phyloP scores from a whole-genome alignment of 306 rosid species.

The Luffa aegyptiaca region DNA sequence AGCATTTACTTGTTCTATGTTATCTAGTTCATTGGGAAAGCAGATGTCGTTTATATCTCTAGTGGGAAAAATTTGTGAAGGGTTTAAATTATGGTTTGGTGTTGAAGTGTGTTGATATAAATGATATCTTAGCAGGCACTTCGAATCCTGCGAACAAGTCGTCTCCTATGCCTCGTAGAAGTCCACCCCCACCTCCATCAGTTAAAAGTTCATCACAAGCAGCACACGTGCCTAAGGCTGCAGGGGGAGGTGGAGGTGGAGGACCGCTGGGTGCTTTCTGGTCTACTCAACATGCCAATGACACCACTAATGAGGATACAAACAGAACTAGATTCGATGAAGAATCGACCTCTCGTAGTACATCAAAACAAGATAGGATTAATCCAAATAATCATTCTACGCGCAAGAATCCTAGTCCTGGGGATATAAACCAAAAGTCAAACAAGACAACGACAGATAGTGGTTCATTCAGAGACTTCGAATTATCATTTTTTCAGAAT shows the following conservation, averaged over 20 bases:
- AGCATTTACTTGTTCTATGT: neutral
- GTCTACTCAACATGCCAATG: conserved; percentile 74
- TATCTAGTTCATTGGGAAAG: neutral
- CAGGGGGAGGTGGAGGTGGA: conserved; percentile 29
- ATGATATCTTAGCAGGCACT: conserved; percentile 40
- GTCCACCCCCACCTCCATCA: conserved; percentile 72
- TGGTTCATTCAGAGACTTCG: conserved; percentile 50
- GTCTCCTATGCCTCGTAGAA: conserved; percentile 57
- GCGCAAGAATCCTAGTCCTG: conserved; percentile 36
- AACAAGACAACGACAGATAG: conserved; percentile 33
- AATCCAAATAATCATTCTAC: conserved; percentile 31
- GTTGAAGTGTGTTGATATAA: neutral
- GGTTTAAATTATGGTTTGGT: conserved; percentile 2
- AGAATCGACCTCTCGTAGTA: conserved; percentile 39
- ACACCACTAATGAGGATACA: conserved; percentile 35
- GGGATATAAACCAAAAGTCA: conserved; percentile 34
- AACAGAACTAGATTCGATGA: conserved; percentile 50
- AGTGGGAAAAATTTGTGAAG: neutral
- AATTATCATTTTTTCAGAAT: conserved; percentile 41
- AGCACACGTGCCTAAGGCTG: conserved; percentile 37
- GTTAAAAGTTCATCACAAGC: conserved; percentile 47
- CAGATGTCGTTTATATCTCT: neutral
- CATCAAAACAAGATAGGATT: conserved; percentile 34
- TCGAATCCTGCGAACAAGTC: conserved; percentile 39
- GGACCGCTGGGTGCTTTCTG: conserved; percentile 85